Base-by-base conservation (phyloP, 176 grass and related monocot species). In the Musa itinerans region DNA sequence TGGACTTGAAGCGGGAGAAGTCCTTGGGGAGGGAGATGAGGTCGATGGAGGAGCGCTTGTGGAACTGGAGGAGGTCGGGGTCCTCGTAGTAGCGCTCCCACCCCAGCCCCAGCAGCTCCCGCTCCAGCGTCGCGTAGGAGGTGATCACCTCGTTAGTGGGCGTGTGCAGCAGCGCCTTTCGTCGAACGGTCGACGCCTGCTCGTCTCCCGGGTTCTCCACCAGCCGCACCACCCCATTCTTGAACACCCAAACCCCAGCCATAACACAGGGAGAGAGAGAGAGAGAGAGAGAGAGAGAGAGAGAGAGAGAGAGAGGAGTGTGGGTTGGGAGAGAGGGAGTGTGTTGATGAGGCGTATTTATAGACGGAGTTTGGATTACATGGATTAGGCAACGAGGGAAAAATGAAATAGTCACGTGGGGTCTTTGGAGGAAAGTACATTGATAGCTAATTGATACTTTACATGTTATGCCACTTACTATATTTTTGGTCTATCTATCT, bases 231-330 rank as follows among this genome's bases (percentile, higher is more conserved):
- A 96, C 87, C 9, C 93, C 93, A 68, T 96, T 96, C 54, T 82
- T 84, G 89, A 96, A 96, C 79, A 96, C 90, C 93, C 93, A 97
- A 58, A 93, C 93, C 9, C 93, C 93, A 2, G 93, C 85, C 87
- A 96, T 96, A 3, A 0, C 52, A 9, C 2, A 8, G 15, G 5
- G 19, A 27, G 25, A 61, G 9, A 25, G 48, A 58, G 25, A 59
- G 8, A 24, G 43, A 19, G 16, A 26, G 11, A 8, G 14, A 23
- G 19, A 57, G 25, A 59, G 8, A 24, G 48, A 10, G 16, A 26
- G 11, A 26, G 29, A 12, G 5, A 4, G 16, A n/a, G 68, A 43
- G 29, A 12, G 65, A 68, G 65, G 15, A 3, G 0, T 48, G 66
- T 48, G 66, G 4, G 34, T 0, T 16, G 14, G 7, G 66, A 8